Base-by-base conservation (phyloP, 768 basidiomycete species). In the Psilocybe tampanensis region DNA sequence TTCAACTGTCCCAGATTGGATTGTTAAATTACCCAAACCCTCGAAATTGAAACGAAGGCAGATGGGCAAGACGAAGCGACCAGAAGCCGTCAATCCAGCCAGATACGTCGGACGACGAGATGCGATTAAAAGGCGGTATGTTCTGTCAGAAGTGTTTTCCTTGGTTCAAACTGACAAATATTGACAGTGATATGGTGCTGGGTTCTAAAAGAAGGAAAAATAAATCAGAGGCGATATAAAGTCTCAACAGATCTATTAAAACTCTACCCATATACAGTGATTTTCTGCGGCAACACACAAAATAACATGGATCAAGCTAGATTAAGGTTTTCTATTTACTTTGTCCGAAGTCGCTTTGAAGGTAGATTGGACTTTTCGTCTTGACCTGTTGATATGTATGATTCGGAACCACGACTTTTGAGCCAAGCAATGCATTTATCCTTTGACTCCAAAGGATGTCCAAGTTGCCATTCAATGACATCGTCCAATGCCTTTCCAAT, bases 1-100 rank as follows among this genome's bases (percentile, higher is more conserved):
- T 3, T 96, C 91, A 56, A 73, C 81, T 2, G 95, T 97, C 0
- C 93, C 95, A 1, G 92, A 94, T 21, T 99, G 95, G 92, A 98
- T 98, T 61, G 70, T 91, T n/a, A 90, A 90, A 62, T 80, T 99
- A n/a, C 90, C 90, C 19, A 95, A 92, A 69, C 95, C 96, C 0
- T 91, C 91, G 1, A 96, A 94, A 73, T 80, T 94, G 78, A 89
- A 90, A 74, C 87, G 90, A 60, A 85, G 80, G 64, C 78, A 86
- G 66, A 92, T 98, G 85, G 92, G 92, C 55, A 93, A 90, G 73
- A 77, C 86, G 7, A 89, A 92, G 70, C 88, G 90, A 18, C 82
- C 90, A 2, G 89, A 94, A 48, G 79, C 74, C 5, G 86, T 94
- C 49, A 91, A 90, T 63, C 76, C 78, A 22, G 89, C 89, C 3